A percentile compares a stretch with the other conserved stretches of the same genome.
These are phyloP conservation scores for Eleusine coracana DNA, from an alignment of 176 grass and related monocot genomes.

Conservation along the genomic window DNA sequence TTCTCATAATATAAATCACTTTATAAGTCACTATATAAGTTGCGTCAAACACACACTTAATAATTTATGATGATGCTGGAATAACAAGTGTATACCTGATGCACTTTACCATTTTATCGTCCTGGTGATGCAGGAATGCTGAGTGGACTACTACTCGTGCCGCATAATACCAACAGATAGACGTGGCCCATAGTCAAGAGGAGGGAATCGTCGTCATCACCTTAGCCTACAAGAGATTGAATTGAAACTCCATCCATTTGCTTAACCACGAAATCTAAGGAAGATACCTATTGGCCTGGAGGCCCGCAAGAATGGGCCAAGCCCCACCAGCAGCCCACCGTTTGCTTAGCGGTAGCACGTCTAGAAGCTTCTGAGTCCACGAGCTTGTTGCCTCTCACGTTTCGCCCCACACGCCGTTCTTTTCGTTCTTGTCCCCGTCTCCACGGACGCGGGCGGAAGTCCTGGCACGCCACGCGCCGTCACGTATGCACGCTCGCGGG, in stretches of 20 bases:
- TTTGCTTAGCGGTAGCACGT: not conserved
- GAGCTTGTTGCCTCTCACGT: no score
- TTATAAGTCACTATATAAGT: no score
- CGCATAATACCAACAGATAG: no score
- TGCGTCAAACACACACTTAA: no score
- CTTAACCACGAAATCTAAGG: not conserved
- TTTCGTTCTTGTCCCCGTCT: not conserved
- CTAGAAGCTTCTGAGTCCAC: not conserved
- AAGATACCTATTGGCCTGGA: not conserved
- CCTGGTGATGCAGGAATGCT: no score
- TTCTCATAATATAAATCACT: no score
- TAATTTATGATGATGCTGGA: no score
- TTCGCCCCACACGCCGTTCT: no score
- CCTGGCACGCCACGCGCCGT: not conserved
- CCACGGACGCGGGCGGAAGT: not conserved
- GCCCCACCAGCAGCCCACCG: constrained; percentile 6
- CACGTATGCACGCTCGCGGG: not conserved
- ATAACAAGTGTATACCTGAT: no score
- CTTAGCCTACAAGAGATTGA: not conserved
- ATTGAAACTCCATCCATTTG: not conserved
- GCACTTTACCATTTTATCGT: no score
- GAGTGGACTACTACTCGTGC: no score
- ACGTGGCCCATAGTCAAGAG: not conserved
- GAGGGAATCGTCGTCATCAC: not conserved
- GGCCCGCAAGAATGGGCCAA: not conserved